Base-by-base conservation (phyloP, 495 filamentous ascomycete species). In the Collariella sp. region DNA sequence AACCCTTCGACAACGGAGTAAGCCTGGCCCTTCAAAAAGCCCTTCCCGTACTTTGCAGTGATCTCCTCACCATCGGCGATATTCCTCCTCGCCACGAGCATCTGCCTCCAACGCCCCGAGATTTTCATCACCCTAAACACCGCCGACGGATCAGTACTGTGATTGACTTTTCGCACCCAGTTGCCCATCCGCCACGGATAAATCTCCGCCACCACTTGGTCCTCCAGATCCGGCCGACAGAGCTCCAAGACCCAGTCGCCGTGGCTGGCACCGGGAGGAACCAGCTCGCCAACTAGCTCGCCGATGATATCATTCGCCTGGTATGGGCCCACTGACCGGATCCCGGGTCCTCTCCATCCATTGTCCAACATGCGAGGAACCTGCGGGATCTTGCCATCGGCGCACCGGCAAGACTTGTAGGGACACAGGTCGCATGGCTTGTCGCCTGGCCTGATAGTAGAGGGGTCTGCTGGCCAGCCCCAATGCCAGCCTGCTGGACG, bases 101-200 rank as follows among this genome's bases (percentile, higher is more conserved):
- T 53, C 54, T 56, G 31, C 34, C 65, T 45, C 61, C 61, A 68
- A 11, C 54, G 49, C 3, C 65, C 63, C 7, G 55, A 51, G 12
- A 66, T 57, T 47, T 64, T 66, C 50, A 64, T 50, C 3, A 56
- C 9, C 31, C 34, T 43, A 33, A 64, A 62, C 36, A 31, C 48
- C 16, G 60, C 57, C 10, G 57, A 57, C 16, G 65, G 65, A 7
- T 50, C 20, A 2, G 35, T 34, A 43, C 43, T 56, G 34, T 68
- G 65, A 15, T 22, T 50, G 51, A 68, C 65, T 24, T 60, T 60
- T n/a, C 65, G 61, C 10, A 66, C 63, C 65, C 65, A 68, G 46
- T 68, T 68, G 26, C 65, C 65, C 49, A 52, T 57, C 19, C 46
- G 43, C 24, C 45, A 45, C 5, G 63, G 54, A 15, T 59, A 64